Evolutionary conservation across 2,329 filamentous ascomycete genomes (phyloP).

Genomic region (Fusarium neocosmosporiellum): DNA sequence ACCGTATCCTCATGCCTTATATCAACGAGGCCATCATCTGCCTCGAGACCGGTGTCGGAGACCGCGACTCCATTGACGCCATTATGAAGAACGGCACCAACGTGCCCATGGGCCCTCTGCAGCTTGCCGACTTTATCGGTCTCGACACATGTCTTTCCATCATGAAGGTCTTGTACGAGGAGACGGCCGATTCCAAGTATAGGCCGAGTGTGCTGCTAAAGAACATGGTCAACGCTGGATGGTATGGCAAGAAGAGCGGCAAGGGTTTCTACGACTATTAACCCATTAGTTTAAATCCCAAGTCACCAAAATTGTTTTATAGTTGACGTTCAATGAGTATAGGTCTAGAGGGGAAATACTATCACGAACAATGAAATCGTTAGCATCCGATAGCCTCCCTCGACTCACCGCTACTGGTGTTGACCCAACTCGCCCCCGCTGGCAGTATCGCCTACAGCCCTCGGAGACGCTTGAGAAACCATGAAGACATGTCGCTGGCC

Average conservation of each 20-base stretch:
- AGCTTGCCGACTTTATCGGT: conserved; percentile 96
- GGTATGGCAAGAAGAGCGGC: conserved; percentile 96
- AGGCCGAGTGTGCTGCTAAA: conserved; percentile 85
- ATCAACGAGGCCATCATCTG: conserved; percentile 99
- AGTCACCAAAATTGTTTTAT: background rate
- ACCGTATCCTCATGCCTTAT: conserved; percentile 98
- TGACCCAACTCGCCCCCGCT: background rate
- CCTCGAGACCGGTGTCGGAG: conserved; percentile 90
- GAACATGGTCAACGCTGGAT: conserved; percentile 98
- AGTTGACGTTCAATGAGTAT: background rate
- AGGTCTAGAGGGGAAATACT: background rate
- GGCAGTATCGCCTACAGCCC: background rate
- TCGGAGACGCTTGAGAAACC: background rate
- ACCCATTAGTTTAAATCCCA: background rate
- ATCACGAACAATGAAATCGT: background rate
- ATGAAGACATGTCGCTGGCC: background rate
- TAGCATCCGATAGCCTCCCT: background rate
- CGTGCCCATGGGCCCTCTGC: conserved; percentile 96
- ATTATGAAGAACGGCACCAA: conserved; percentile 99
- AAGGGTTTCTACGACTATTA: conserved; percentile 96
- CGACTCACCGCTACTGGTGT: background rate
- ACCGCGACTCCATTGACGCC: conserved; percentile 90
- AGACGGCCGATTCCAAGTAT: conserved; percentile 97
- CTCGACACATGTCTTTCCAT: conserved; percentile 96
- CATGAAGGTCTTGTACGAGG: conserved; percentile 92